phyloP scores from a whole-genome alignment of 106 monocot genomes.

The Allium cepa region DNA sequence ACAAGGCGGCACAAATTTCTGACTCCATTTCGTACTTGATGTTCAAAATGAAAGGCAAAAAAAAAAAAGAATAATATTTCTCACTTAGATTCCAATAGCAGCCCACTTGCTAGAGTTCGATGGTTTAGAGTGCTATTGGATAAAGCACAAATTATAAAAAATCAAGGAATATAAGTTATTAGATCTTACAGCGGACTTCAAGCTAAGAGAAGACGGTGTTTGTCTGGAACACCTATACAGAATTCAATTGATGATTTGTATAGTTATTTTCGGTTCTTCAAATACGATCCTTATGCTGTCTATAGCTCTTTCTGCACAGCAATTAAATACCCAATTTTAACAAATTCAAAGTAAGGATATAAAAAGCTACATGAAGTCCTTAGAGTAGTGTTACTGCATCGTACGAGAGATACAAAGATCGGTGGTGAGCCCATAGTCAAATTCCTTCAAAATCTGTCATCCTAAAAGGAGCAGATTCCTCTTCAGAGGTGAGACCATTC shows the following conservation, averaged over 20 bases:
- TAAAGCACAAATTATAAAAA: constrained; percentile 95
- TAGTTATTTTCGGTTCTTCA: constrained; percentile 87
- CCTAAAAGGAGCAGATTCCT: constrained; percentile 64
- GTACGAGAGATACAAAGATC: constrained; percentile 75
- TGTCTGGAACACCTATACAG: constrained; percentile 94
- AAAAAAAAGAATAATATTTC: constrained; percentile 27
- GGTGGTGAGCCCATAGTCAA: constrained; percentile 79
- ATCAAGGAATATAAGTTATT: constrained; percentile 81
- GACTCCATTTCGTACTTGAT: no score
- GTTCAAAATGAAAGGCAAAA: no score
- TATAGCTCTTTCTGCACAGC: constrained; percentile 59
- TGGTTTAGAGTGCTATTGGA: constrained; percentile 93
- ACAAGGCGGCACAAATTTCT: no score
- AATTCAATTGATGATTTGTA: constrained; percentile 91
- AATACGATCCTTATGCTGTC: constrained; percentile 69
- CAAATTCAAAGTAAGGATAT: constrained; percentile 58
- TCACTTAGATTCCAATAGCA: constrained; percentile 36
- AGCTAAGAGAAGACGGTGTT: constrained; percentile 92
- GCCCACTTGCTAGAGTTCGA: constrained; percentile 79
- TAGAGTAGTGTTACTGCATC: constrained; percentile 59
- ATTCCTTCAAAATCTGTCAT: constrained; percentile 63
- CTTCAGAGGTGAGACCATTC: constrained; percentile 64
- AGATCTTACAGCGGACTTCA: constrained; percentile 80
- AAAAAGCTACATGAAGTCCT: constrained; percentile 82
- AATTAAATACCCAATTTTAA: constrained; percentile 66